Evolutionary conservation across 108 stramenopile genomes (phyloP), one percentile per base, ranked within the genome.

Genomic region (Fragilaria radians): DNA sequence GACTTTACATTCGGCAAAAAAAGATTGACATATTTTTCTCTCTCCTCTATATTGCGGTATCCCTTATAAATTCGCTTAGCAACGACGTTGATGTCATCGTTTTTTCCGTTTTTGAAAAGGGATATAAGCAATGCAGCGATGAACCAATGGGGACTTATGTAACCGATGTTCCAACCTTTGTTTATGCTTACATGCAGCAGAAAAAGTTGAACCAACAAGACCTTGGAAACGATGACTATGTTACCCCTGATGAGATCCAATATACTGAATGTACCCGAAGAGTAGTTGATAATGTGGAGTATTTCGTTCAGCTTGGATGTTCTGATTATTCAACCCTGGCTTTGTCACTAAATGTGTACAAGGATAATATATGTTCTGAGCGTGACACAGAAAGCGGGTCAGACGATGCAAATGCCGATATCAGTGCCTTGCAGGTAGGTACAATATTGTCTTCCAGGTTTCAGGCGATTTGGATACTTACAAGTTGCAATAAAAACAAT

Each of bases 301-400:
- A 71, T 48, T 50, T 59, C 32, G 62, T 85, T 21, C 75, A 79
- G 50, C 55, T 80, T 26, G 83, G 83, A 36, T 85, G 83, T 45
- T 21, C 77, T 0, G 83, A 85, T 46, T 42, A 45, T 18, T 66
- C 63, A 27, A 61, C 71, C 24, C 52, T 65, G 33, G 48, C 46
- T 17, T 50, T 92, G 27, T 70, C 84, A 1, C 81, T 92, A 27
- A 92, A 92, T 64, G 78, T 87, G 29, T 92, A 86, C 63, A 54
- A 61, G 4, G 91, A 92, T 59, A 82, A 80, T 55, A 68, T 72
- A 1, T 92, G 91, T 63, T 69, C 75, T 5, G 70, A 58, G 1
- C 64, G 68, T 34, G 61, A 59, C 48, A 59, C 63, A 0, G 17
- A 52, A 4, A 59, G 71, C 21, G 84, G 81, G 18, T 81, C 59